Percentiles rank a stretch among this genome's conserved stretches.
These are phyloP conservation scores for Fusarium praegraminearum DNA, from an alignment of 2,329 filamentous ascomycete species.

Conservation along the genomic window DNA sequence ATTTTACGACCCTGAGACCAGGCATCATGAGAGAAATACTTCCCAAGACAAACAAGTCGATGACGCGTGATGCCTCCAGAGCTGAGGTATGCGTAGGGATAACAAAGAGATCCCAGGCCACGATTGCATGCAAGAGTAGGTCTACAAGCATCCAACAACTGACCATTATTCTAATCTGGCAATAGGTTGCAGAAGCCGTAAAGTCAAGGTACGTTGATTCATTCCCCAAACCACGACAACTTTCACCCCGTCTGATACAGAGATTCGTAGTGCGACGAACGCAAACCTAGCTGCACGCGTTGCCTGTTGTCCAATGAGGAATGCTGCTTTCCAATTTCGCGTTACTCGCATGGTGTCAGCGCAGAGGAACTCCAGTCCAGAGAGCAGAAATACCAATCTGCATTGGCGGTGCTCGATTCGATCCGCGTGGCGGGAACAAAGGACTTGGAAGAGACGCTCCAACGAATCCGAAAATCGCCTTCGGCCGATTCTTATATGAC, in stretches of 20 bases:
- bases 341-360: not conserved
- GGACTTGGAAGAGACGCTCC: not conserved
- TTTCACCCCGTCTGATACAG: not conserved
- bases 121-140: not conserved
- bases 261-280: not conserved
- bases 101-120: not conserved
- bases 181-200: not conserved
- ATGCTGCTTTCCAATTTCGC: not conserved
- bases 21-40: not conserved
- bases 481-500: not conserved
- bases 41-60: not conserved
- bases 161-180: rapidly evolving
- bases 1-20: not conserved
- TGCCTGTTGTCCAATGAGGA: not conserved
- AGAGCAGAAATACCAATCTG: not conserved
- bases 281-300: not conserved
- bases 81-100: not conserved
- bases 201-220: not conserved
- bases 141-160: not conserved
- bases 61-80: not conserved
- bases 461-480: not conserved
- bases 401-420: not conserved
- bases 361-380: not conserved
- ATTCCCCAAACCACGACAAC: no score
- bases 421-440: not conserved